These are phyloP conservation scores for Aspergillus leporis DNA, from an alignment of 495 filamentous ascomycete genomes.

Conservation along the genomic window DNA sequence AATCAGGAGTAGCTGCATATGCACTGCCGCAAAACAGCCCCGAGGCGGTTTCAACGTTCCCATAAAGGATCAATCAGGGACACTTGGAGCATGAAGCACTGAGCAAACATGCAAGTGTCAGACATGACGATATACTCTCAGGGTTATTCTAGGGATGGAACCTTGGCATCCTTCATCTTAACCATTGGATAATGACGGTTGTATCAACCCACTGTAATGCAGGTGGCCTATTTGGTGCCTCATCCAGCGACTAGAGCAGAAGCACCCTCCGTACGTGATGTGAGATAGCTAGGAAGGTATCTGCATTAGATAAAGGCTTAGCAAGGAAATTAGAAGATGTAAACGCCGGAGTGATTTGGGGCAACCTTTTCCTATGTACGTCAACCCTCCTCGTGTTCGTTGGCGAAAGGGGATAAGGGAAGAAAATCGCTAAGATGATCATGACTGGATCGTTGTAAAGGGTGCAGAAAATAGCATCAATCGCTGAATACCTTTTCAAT, in stretches of 20 bases:
- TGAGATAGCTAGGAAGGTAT: not conserved
- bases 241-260: not conserved
- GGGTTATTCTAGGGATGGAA: not conserved
- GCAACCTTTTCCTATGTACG: not conserved
- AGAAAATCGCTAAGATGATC: not conserved
- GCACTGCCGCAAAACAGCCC: conserved; percentile 16
- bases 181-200: not conserved
- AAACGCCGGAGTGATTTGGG: not conserved
- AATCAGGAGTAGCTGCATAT: conserved; percentile 12
- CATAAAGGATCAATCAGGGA: conserved; percentile 10
- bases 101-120: not conserved
- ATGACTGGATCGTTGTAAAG: not conserved
- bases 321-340: not conserved
- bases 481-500: not conserved
- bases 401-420: not conserved
- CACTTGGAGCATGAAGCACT: conserved; percentile 1
- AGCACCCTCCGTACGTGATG: not conserved
- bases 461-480: not conserved
- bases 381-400: not conserved
- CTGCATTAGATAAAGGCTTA: not conserved
- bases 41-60: conserved; percentile 9
- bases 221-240: not conserved
- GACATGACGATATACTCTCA: not conserved
- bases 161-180: not conserved
- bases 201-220: not conserved